phyloP scores from a whole-genome alignment of 1,139 yeast genomes.

The Yamadazyma mexicana region DNA sequence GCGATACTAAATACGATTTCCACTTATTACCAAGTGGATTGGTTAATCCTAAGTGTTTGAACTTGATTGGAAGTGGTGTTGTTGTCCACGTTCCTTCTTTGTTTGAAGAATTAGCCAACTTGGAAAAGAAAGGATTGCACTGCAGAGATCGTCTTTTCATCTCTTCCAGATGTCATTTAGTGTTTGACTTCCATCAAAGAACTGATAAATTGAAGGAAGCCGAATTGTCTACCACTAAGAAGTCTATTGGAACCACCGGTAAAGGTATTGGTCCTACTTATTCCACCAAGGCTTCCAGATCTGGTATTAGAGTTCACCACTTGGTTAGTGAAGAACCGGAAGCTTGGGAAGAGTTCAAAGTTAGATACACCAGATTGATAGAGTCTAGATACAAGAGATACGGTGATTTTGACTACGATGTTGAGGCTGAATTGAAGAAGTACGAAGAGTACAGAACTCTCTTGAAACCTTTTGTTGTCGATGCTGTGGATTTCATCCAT shows the following conservation, averaged over 20 bases:
- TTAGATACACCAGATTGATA: constrained; percentile 72
- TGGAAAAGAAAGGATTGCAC: constrained; percentile 78
- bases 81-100: constrained; percentile 94
- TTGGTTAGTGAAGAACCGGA: constrained; percentile 85
- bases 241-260: constrained; percentile 97
- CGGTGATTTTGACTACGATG: constrained; percentile 88
- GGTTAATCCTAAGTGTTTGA: constrained; percentile 86
- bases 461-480: constrained; percentile 89
- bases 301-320: constrained; percentile 96
- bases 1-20: constrained; percentile 86
- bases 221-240: constrained; percentile 80
- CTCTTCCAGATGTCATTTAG: constrained; percentile 93
- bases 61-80: constrained; percentile 94
- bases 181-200: constrained; percentile 96
- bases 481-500: constrained; percentile 88
- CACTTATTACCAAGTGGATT: constrained; percentile 98
- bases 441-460: constrained; percentile 74
- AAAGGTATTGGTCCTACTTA: constrained; percentile 99
- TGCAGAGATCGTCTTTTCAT: constrained; percentile 81
- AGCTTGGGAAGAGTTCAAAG: constrained; percentile 90
- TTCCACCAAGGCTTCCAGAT: constrained; percentile 94
- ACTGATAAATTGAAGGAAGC: constrained; percentile 94
- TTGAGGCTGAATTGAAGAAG: constrained; percentile 73
- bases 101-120: constrained; percentile 78
- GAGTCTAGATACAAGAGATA: constrained; percentile 84